These are phyloP conservation scores for Aspergillus saccharolyticus DNA, from an alignment of 495 filamentous ascomycete genomes.

Conservation along the genomic window DNA sequence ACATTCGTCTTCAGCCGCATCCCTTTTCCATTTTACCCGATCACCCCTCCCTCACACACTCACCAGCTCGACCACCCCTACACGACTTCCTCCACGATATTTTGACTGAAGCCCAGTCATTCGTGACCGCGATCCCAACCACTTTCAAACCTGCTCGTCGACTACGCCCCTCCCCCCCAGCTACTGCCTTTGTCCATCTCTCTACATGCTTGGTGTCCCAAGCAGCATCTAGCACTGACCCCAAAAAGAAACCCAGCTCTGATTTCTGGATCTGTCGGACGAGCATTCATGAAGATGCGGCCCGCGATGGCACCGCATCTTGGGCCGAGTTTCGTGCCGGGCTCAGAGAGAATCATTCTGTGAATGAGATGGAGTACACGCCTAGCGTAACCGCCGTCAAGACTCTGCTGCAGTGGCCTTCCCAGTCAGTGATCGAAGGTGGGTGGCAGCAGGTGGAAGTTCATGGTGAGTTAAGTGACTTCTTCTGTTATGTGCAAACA, in stretches of 20 bases:
- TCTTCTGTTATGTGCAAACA: conserved; percentile 28
- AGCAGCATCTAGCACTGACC: not conserved
- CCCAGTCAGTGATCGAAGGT: conserved; percentile 33
- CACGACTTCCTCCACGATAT: conserved; percentile 25
- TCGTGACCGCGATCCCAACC: conserved; percentile 41
- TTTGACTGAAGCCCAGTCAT: conserved; percentile 52
- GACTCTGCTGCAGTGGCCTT: conserved; percentile 48
- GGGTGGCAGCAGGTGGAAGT: conserved; percentile 49
- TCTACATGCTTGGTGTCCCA: conserved; percentile 37
- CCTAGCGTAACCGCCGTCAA: conserved; percentile 57
- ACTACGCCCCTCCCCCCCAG: conserved; percentile 35
- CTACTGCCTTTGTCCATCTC: conserved; percentile 42
- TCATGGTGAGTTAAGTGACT: conserved; percentile 43
- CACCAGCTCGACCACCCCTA: conserved; percentile 15
- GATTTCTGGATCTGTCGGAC: conserved; percentile 68
- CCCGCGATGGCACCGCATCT: conserved; percentile 52
- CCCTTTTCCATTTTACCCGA: conserved; percentile 28
- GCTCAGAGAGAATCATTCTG: conserved; percentile 57
- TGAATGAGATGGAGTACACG: conserved; percentile 68
- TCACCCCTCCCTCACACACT: conserved; percentile 24
- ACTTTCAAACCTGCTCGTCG: conserved; percentile 24
- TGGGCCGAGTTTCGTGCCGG: conserved; percentile 61
- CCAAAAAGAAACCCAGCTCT: not conserved
- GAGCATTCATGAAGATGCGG: conserved; percentile 54
- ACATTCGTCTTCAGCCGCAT: conserved; percentile 25